A percentile compares a stretch with the other conserved stretches of the same genome.
These are phyloP conservation scores for Talaromyces sp. DNA, from an alignment of 2,329 filamentous ascomycete species.

Conservation along the genomic window DNA sequence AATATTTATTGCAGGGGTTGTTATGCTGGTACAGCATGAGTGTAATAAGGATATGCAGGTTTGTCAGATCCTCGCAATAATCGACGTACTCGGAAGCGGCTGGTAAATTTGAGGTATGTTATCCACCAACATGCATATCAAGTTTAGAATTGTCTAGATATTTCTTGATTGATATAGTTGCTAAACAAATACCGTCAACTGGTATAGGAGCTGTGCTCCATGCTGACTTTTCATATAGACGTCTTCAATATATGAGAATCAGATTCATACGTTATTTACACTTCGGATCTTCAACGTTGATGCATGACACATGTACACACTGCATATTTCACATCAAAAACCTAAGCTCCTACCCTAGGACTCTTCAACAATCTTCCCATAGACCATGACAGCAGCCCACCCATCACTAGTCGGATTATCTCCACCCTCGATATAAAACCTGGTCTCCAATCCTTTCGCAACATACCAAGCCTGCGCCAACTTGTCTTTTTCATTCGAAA, in stretches of 20 bases:
- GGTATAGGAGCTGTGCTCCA: no score
- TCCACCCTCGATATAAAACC: conserved; percentile 1
- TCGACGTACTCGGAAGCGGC: no score
- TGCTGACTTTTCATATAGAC: neutral
- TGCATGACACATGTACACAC: neutral
- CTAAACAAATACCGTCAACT: no score
- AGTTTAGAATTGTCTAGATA: no score
- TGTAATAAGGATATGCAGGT: no score
- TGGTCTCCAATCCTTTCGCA: neutral
- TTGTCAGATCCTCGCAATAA: no score
- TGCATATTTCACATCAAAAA: no score
- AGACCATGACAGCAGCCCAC: neutral
- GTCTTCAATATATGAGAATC: neutral
- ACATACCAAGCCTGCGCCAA: neutral
- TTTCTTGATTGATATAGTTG: no score
- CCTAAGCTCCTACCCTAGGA: neutral
- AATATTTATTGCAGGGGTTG: no score
- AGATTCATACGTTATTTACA: neutral
- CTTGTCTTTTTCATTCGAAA: neutral
- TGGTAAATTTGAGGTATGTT: no score
- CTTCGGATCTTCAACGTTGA: neutral
- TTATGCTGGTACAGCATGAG: no score
- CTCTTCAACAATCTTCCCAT: neutral
- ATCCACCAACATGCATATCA: no score
- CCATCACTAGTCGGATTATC: neutral